Conservation (phyloP, 2,329 filamentous ascomycete species). For the Aspergillus felis region DNA sequence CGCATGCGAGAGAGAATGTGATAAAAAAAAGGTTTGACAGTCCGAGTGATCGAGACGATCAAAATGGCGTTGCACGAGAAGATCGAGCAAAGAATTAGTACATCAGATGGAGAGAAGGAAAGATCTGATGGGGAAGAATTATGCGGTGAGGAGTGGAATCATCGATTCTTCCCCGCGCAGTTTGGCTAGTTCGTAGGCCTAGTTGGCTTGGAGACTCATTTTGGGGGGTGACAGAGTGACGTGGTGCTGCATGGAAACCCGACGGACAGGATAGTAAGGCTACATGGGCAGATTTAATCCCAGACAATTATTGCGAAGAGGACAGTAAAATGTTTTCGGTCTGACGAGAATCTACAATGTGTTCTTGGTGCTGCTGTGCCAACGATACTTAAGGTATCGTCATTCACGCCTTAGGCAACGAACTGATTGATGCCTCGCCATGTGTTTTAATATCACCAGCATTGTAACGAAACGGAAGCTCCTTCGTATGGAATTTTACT, state of each 20-base stretch:
- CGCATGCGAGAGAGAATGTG: conserved; percentile 4
- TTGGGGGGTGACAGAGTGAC: conserved; percentile 19
- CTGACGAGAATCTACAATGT: neutral
- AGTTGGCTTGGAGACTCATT: conserved; percentile 5
- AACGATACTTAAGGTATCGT: neutral
- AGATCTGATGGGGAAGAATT: conserved; percentile 4
- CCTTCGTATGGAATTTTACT: neutral
- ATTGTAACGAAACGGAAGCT: neutral
- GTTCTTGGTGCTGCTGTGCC: neutral
- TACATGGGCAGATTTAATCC: neutral
- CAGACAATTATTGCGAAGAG: neutral
- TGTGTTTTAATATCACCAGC: neutral
- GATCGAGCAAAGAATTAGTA: conserved; percentile 10
- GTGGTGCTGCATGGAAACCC: conserved; percentile 31
- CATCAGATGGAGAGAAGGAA: conserved; percentile 6
- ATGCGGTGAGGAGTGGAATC: conserved; percentile 18
- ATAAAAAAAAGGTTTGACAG: conserved; percentile 1
- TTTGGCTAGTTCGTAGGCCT: neutral
- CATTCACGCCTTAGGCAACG: neutral
- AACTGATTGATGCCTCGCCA: neutral
- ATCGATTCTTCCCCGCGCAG: conserved; percentile 13
- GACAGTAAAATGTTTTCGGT: neutral
- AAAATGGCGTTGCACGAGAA: conserved; percentile 2
- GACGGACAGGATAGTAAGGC: conserved; percentile 7
- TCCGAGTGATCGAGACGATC: neutral